Conservation (phyloP, 176 grass and related monocot genomes). For the Aegilops bicornis region DNA sequence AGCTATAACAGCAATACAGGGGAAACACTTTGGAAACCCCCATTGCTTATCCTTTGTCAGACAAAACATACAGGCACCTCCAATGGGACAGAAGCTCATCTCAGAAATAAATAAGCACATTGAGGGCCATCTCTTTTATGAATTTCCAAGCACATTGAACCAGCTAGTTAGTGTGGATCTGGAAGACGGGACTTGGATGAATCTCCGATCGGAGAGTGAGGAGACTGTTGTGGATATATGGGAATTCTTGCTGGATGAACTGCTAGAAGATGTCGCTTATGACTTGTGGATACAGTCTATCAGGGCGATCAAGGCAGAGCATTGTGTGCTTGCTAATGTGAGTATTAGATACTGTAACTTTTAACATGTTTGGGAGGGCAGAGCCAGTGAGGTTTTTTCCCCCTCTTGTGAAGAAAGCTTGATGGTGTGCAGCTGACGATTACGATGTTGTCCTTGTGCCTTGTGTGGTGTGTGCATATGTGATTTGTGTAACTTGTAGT, state of each 20-base stretch:
- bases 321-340: conserved; percentile 3
- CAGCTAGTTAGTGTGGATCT: conserved; percentile 38
- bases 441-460: background rate
- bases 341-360: conserved; percentile 1
- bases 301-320: background rate
- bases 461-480: conserved; percentile 15
- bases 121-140: conserved; percentile 30
- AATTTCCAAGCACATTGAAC: conserved; percentile 47
- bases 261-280: conserved; percentile 43
- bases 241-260: conserved; percentile 47
- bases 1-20: conserved; percentile 50
- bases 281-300: conserved; percentile 34
- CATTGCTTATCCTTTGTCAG: conserved; percentile 37
- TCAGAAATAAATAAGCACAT: conserved; percentile 49
- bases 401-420: no score
- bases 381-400: background rate
- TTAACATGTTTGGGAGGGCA: background rate
- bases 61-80: conserved; percentile 27
- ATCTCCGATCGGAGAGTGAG: conserved; percentile 32
- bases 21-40: conserved; percentile 32
- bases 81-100: conserved; percentile 42
- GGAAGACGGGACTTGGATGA: conserved; percentile 45
- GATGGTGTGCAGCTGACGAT: background rate
- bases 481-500: background rate
- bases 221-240: conserved; percentile 30